Evolutionary conservation across 2,329 filamentous ascomycete genomes (phyloP), one percentile per base, ranked within the genome.

Genomic region (Trichophyton schoenleinii): DNA sequence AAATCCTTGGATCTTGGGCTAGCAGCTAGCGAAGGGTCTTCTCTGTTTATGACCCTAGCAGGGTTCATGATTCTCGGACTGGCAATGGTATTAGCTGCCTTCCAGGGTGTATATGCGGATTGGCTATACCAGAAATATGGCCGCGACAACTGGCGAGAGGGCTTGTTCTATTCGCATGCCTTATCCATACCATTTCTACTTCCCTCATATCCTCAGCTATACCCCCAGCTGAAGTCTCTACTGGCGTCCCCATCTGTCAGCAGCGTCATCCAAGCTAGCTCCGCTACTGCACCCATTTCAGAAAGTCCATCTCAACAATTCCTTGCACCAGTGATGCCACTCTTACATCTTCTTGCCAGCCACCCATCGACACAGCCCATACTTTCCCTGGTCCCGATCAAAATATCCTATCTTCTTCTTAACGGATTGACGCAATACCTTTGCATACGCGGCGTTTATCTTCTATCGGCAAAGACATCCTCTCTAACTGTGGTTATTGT

Each of bases 401-500:
- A 74, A 58, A 65, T 75, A 3, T 64, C 73, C 9, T 74, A 74
- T 44, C 70, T 79, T 57, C 34, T 75, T 7, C 66, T 78, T 64
- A 78, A 79, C 67, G 89, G 95, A 0, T 71, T 95, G 57, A 97
- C 94, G 2, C 94, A 99, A 74, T 90, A 96, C 69, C 83, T 91
- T 25, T 99, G 94, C 73, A 97, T 99, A 65, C 88, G 91, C 2
- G 94, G 94, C 1, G 94, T 99, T 62, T 97, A 97, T 67, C 81
- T 96, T n/a, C 80, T 99, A 3, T 91, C 89, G 1, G 89, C 92
- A 0, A 87, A 87, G 60, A 89, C 89, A 2, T 92, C 91, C 2
- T 95, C 94, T 0, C 81, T 99, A 61, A 97, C 94, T 0, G 94
- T 99, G 25, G 96, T 92, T 1, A 95, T 99, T 68, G 91, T 97